Evolutionary conservation across 495 filamentous ascomycete species (phyloP), one percentile per base, ranked within the genome.

Genomic region (Echria macrotheca): DNA sequence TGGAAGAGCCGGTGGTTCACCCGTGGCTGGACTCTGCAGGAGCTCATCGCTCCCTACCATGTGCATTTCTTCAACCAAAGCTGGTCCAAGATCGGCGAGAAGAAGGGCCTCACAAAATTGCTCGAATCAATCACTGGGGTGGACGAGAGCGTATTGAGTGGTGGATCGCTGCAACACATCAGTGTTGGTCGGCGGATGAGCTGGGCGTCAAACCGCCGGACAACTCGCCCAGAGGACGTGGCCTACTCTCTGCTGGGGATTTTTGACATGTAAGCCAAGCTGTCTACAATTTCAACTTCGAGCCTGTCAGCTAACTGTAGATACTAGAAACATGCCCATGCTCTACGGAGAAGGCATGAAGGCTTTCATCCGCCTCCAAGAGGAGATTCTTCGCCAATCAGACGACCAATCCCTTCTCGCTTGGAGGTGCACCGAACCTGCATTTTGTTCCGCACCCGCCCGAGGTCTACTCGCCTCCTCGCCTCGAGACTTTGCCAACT

Each of bases 11-110:
- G 60, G 4, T 75, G 71, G 72, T 70, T 71, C 29, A 68, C 62
- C 0, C 56, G 69, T 12, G 71, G 70, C 0, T 73, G 69, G 70
- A 73, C 70, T 0, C 49, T 73, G 1, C 70, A 74, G 24, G 71
- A 73, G 47, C 49, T 75, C 6, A 55, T 73, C 3, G 72, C 70
- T 0, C 72, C 72, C 2, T 3, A 40, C 3, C 5, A 40, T 9
- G 17, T 40, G 7, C 9, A 4, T 4, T 40, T 40, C 17, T 21
- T 18, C 37, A 21, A 5, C 37, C 3, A 21, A 18, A 18, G 18
- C 4, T 40, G 37, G 37, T 5, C 7, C 7, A 9, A 8, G 8
- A 5, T 37, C 14, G 14, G 8, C 7, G 14, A 17, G 7, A 37
- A 37, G 33, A 12, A 40, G 5, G 5, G 12, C 18, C 18, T 12